Base-by-base conservation (phyloP, 495 filamentous ascomycete genomes). In the Aspergillus cristatus region DNA sequence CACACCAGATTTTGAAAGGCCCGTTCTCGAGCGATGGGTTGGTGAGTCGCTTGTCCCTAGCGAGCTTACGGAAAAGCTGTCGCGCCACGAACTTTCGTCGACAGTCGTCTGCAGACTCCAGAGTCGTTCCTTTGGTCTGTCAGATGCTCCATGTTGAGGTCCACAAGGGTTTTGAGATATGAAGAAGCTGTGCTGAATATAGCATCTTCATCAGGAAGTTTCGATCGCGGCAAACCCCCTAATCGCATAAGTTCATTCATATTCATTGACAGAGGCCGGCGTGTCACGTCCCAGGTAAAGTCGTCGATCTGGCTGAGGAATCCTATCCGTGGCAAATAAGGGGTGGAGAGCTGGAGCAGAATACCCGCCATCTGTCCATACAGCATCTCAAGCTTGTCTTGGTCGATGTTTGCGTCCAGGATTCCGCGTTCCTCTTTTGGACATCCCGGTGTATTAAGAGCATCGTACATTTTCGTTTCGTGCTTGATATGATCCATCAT, bases 401-500 rank as follows among this genome's bases (percentile, higher is more conserved):
- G 39, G 33, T 42, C 38, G n/a, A 63, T 41, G 18, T 54, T 34
- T 4, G 52, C 48, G 42, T 71, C 43, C 14, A 71, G 34, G 22
- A 54, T 45, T 10, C 39, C 43, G 28, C 34, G 16, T 2, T 54
- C 40, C 10, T 42, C 33, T 16, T 29, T 34, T 1, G 43, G 30
- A 16, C 31, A 20, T 14, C 35, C 46, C 5, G 57, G 60, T 2
- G 47, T 58, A 0, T 44, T 40, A 1, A 70, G 52, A 7, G 48
- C 46, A 7, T 53, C 35, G 13, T 43, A 48, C 37, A 70, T 53
- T 6, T 32, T 53, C 13, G 32, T 35, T 3, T 50, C 20, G 40
- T 67, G 50, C 6, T 62, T 43, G 15, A 69, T 49, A 41, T 65
- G 66, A 10, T 68, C 57, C 53, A 69, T 67, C 28, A 72, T 43